Percentiles rank a stretch among this genome's conserved stretches.
Evolutionary conservation across 352 stramenopile genomes (phyloP).

Genomic region (Peronospora belbahrii): DNA sequence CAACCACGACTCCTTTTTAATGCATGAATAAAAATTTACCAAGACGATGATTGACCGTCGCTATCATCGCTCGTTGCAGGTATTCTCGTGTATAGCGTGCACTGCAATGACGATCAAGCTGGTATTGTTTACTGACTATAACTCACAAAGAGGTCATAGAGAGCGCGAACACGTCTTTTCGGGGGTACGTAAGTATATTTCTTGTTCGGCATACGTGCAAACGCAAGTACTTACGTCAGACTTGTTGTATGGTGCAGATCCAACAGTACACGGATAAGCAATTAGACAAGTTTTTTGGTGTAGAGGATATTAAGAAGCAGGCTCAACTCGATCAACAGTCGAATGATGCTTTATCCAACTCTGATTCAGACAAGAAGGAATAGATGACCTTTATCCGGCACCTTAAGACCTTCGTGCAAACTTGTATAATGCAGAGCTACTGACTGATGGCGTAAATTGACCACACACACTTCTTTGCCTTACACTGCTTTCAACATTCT

Average conservation of each 20-base stretch:
- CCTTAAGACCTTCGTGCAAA: background rate
- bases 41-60: conserved; percentile 73
- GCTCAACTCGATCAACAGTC: conserved; percentile 9
- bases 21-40: background rate
- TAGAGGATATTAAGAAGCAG: conserved; percentile 52
- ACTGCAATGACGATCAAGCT: conserved; percentile 75
- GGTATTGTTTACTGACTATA: conserved; percentile 82
- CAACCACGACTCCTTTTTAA: no score
- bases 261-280: conserved; percentile 77
- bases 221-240: background rate
- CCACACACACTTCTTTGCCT: conserved; percentile 5
- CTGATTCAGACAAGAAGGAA: conserved; percentile 14
- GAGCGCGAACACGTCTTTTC: conserved; percentile 76
- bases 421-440: conserved; percentile 24
- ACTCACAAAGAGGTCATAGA: conserved; percentile 31
- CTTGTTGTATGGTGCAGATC: conserved; percentile 25
- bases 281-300: conserved; percentile 83
- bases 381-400: conserved; percentile 5
- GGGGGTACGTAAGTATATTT: conserved; percentile 27
- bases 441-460: conserved; percentile 16
- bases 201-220: background rate
- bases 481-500: conserved; percentile 1
- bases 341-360: background rate
- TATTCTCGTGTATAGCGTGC: conserved; percentile 78
- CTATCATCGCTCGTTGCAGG: conserved; percentile 76